A percentile compares a stretch with the other conserved stretches of the same genome.
phyloP scores from a whole-genome alignment of 2,329 filamentous ascomycete genomes.

The Emergomyces orientalis region DNA sequence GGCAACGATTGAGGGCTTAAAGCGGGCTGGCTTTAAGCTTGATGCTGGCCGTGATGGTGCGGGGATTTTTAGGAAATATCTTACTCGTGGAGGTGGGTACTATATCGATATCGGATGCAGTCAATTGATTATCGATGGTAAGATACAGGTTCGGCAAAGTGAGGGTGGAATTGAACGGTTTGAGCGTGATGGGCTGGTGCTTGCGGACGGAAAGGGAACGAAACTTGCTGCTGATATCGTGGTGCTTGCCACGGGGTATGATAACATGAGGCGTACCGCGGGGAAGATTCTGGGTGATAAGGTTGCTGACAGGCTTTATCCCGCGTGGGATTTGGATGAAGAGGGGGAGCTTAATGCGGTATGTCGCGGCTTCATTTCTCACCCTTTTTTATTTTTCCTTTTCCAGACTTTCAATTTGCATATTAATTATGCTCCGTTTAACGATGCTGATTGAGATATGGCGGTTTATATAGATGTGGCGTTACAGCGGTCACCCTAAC shows the following conservation, averaged over 20 bases:
- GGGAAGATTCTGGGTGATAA: constrained; percentile 53
- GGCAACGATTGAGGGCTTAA: constrained; percentile 37
- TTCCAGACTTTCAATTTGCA: not conserved
- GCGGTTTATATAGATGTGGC: constrained; percentile 36
- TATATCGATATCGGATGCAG: constrained; percentile 50
- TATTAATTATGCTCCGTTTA: not conserved
- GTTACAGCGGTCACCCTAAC: constrained; percentile 51
- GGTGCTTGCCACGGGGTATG: constrained; percentile 55
- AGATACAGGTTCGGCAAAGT: constrained; percentile 53
- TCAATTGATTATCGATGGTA: constrained; percentile 47
- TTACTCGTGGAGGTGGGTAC: constrained; percentile 46
- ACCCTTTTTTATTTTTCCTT: not conserved
- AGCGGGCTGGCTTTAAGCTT: constrained; percentile 39
- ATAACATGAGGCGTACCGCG: constrained; percentile 58
- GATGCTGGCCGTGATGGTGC: constrained; percentile 34
- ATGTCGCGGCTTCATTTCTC: constrained; percentile 12
- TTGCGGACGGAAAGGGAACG: constrained; percentile 46
- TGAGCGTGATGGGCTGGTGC: constrained; percentile 36
- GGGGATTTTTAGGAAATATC: constrained; percentile 38
- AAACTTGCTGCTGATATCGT: constrained; percentile 54
- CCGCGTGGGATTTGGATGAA: constrained; percentile 53
- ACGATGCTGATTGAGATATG: not conserved
- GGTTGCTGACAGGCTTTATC: constrained; percentile 48
- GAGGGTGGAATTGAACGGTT: constrained; percentile 45
- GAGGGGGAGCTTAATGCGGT: constrained; percentile 46